Evolutionary conservation across 441 rosid species (phyloP).

Genomic region (Pelargonium citronellum): DNA sequence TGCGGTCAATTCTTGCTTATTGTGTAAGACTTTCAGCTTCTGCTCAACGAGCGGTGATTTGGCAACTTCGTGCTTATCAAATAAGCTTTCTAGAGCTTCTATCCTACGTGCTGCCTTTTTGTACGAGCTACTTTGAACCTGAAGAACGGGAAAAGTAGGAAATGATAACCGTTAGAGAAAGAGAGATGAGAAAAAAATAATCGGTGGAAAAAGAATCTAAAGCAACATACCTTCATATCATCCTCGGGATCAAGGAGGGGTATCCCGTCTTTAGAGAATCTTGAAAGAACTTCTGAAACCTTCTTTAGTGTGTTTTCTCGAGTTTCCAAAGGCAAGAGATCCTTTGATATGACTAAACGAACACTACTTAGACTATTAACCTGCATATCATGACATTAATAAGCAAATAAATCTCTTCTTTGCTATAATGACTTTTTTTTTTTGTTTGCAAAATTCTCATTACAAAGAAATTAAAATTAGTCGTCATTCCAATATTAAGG

Average conservation of each 20-base stretch:
- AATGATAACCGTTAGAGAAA: slow-evolving; percentile 8
- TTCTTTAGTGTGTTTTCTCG: slow-evolving; percentile 86
- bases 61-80: slow-evolving; percentile 79
- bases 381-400: slow-evolving; percentile 35
- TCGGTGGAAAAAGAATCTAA: background rate
- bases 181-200: background rate
- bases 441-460: background rate
- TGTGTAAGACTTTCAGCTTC: slow-evolving; percentile 69
- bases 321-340: slow-evolving; percentile 78
- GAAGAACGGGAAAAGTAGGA: slow-evolving; percentile 23
- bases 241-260: slow-evolving; percentile 75
- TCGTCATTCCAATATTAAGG: no score
- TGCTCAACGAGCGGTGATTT: slow-evolving; percentile 79
- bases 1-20: slow-evolving; percentile 66
- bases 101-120: slow-evolving; percentile 68
- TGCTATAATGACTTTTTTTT: no score
- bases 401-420: slow-evolving; percentile 19
- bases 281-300: slow-evolving; percentile 70
- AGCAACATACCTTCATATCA: slow-evolving; percentile 69
- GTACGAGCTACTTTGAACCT: slow-evolving; percentile 75
- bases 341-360: slow-evolving; percentile 68
- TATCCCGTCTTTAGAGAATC: slow-evolving; percentile 61
- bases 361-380: slow-evolving; percentile 72
- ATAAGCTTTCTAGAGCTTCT: slow-evolving; percentile 79
- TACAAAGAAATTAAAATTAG: no score